These are phyloP conservation scores for Cyberlindnera japonica DNA, from an alignment of 805 yeast species.

Conservation along the genomic window DNA sequence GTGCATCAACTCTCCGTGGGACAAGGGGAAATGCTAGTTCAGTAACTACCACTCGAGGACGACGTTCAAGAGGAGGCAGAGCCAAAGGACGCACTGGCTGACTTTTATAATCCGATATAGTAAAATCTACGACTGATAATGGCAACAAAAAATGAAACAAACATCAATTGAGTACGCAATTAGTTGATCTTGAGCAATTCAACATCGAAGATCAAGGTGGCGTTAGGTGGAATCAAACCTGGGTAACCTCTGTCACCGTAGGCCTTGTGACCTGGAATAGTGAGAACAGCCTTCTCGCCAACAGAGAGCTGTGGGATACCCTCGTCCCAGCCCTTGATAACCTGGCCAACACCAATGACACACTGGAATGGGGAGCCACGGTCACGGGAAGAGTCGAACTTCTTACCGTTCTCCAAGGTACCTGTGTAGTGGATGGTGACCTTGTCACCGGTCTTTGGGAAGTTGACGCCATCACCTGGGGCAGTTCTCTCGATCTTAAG, in stretches of 20 bases:
- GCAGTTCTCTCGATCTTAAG: conserved; percentile 29
- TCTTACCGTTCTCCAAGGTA: conserved; percentile 91
- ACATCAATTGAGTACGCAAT: background rate
- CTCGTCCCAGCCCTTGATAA: conserved; percentile 95
- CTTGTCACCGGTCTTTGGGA: conserved; percentile 82
- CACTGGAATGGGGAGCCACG: conserved; percentile 95
- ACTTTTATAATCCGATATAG: background rate
- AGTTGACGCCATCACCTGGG: conserved; percentile 74
- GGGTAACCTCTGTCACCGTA: conserved; percentile 96
- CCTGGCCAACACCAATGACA: conserved; percentile 92
- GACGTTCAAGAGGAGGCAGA: conserved; percentile 1
- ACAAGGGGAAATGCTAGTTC: too few relatives aligned
- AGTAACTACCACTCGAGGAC: too few relatives aligned
- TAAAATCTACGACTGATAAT: too few relatives aligned
- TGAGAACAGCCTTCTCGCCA: conserved; percentile 89
- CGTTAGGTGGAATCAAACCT: conserved; percentile 94
- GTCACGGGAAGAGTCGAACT: conserved; percentile 93
- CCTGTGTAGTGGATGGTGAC: conserved; percentile 96
- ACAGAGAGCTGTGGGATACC: conserved; percentile 89
- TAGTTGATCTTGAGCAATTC: conserved; percentile 54
- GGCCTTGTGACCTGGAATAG: conserved; percentile 90
- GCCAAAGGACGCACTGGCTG: background rate
- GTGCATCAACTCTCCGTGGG: background rate
- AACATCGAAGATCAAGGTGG: conserved; percentile 85
- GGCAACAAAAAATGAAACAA: background rate